phyloP scores from a whole-genome alignment of 345 rosid species.

The Aquilaria yunnanensis region DNA sequence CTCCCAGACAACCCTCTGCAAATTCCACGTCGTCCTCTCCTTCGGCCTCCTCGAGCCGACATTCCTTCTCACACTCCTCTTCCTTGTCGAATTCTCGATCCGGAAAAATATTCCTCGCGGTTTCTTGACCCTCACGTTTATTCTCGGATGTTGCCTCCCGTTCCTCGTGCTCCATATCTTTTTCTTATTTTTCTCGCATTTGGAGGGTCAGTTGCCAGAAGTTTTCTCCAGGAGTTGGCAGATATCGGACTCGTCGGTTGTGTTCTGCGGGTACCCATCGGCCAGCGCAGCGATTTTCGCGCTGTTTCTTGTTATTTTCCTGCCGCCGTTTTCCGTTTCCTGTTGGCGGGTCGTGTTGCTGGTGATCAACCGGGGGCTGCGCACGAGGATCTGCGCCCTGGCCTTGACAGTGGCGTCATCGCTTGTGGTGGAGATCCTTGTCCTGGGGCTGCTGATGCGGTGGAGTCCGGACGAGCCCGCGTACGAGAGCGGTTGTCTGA shows the following conservation, averaged over 20 bases:
- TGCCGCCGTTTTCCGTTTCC: slow-evolving; percentile 30
- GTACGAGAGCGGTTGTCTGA: slow-evolving; percentile 14
- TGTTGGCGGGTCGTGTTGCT: slow-evolving; percentile 40
- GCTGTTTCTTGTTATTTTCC: slow-evolving; percentile 31
- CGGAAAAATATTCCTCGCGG: slow-evolving; percentile 27
- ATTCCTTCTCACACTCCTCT: slow-evolving; percentile 46
- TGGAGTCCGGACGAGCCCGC: slow-evolving; percentile 29
- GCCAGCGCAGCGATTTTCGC: slow-evolving; percentile 39
- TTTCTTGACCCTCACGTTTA: slow-evolving; percentile 27
- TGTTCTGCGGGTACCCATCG: slow-evolving; percentile 45
- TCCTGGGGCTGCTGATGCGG: slow-evolving; percentile 21
- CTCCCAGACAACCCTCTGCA: slow-evolving; percentile 26
- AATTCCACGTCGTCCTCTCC: slow-evolving; percentile 38
- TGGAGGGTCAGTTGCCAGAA: slow-evolving; percentile 10
- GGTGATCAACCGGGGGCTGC: slow-evolving; percentile 51
- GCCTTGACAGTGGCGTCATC: slow-evolving; percentile 25
- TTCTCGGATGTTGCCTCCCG: slow-evolving; percentile 42
- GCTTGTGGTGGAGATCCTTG: slow-evolving; percentile 31
- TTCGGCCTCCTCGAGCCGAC: slow-evolving; percentile 58
- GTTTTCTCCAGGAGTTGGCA: slow-evolving; percentile 22
- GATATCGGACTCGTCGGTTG: slow-evolving; percentile 7
- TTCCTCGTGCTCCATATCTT: slow-evolving; percentile 31
- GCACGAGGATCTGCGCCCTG: slow-evolving; percentile 33
- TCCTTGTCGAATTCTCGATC: slow-evolving; percentile 49
- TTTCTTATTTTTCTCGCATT: slow-evolving; percentile 15